phyloP scores from a whole-genome alignment of 2,329 filamentous ascomycete species.

The Botryotinia calthae region DNA sequence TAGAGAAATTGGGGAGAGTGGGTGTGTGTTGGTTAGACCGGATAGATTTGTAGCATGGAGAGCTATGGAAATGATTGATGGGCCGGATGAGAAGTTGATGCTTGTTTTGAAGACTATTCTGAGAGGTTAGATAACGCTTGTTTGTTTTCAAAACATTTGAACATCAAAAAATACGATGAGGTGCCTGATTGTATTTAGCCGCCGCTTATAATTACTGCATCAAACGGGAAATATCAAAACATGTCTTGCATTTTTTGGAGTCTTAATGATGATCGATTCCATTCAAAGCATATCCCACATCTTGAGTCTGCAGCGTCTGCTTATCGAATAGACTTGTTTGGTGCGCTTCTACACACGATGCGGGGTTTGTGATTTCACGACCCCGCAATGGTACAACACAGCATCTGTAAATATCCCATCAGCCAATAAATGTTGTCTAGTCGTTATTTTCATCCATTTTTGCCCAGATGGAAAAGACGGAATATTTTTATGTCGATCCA shows the following conservation, averaged over 20 bases:
- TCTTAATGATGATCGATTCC: background rate
- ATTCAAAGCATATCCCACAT: background rate
- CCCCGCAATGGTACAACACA: slow-evolving; percentile 7
- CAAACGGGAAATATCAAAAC: background rate
- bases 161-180: background rate
- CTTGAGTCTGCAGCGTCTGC: background rate
- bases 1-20: slow-evolving; percentile 18
- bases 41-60: slow-evolving; percentile 28
- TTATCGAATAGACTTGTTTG: background rate
- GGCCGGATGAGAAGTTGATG: slow-evolving; percentile 5
- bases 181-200: background rate
- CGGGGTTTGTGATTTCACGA: slow-evolving; percentile 2
- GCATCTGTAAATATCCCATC: background rate
- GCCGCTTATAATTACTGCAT: background rate
- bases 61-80: slow-evolving; percentile 11
- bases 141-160: background rate
- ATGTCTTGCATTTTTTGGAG: no score
- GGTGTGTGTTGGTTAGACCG: slow-evolving; percentile 26
- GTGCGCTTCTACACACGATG: slow-evolving; percentile 8
- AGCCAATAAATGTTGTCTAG: background rate
- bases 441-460: background rate
- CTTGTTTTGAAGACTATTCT: background rate
- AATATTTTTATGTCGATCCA: no score
- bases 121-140: background rate
- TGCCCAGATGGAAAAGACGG: background rate